These are phyloP conservation scores for Arthromyces matolae DNA, from an alignment of 768 basidiomycete genomes.

Conservation along the genomic window DNA sequence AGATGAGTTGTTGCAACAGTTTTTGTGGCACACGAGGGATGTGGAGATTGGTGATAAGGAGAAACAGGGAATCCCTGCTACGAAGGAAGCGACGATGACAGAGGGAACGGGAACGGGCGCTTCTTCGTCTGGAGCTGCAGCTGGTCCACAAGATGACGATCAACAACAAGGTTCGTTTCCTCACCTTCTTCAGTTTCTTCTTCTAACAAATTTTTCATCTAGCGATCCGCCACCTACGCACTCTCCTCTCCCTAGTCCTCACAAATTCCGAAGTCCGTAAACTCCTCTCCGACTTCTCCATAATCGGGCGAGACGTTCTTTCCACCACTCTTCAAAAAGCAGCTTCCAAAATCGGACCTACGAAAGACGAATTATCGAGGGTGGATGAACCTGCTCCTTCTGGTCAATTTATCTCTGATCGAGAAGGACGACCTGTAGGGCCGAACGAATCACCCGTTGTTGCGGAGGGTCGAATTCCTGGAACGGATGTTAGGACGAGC, in stretches of 20 bases:
- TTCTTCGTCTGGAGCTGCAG: conserved; percentile 29
- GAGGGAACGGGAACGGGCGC: background rate
- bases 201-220: background rate
- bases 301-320: conserved; percentile 82
- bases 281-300: conserved; percentile 71
- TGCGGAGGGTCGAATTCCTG: conserved; percentile 30
- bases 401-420: conserved; percentile 58
- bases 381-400: conserved; percentile 69
- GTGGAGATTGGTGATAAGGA: conserved; percentile 29
- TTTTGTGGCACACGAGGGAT: conserved; percentile 75
- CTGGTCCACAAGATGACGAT: conserved; percentile 56
- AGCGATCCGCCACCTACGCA: conserved; percentile 86
- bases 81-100: background rate
- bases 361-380: conserved; percentile 51
- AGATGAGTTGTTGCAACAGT: conserved; percentile 91
- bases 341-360: conserved; percentile 65
- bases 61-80: background rate
- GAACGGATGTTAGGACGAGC: conserved; percentile 30
- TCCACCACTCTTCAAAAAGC: conserved; percentile 69
- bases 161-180: conserved; percentile 55
- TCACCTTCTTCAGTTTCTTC: background rate
- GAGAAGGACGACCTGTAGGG: conserved; percentile 29
- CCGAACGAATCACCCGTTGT: conserved; percentile 32
- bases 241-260: conserved; percentile 78
- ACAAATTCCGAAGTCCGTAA: conserved; percentile 95